Base-by-base conservation (phyloP, 257 asterid genomes). In the Verbascum thapsus region DNA sequence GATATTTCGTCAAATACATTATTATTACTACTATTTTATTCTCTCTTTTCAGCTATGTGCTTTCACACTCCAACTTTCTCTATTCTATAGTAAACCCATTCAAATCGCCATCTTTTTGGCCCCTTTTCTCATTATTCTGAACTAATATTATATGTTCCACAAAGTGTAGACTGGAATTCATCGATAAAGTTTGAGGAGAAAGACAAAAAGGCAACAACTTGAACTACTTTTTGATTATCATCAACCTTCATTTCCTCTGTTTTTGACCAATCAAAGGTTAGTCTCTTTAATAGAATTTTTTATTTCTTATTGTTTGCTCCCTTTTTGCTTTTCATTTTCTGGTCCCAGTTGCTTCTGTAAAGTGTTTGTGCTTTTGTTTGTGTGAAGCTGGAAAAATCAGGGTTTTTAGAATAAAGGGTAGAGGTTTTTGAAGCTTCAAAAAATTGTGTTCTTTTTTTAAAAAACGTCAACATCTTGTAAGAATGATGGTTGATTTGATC, bases 281-380 rank as follows among this genome's bases (percentile, higher is more conserved):
- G 66, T 73, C 61, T 67, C 58, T 53, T 35, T 47, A 69, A 61
- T 67, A 42, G 56, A 37, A 15, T 68, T 8, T 23, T 23, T n/a
- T 58, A 51, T 18, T 58, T 64, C 5, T 5, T n/a, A n/a, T n/a
- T 26, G 32, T 51, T 65, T 8, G n/a, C 22, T 40, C 47, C 30
- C 51, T 44, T 16, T 30, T 26, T n/a, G n/a, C 34, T 38, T 59
- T 62, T 61, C 51, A 19, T 64, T 71, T 71, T 63, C 55, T 54
- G 72, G 79, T 35, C 76, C 76, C 81, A 65, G 71, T 60, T 66
- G 63, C 34, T n/a, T n/a, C n/a, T n/a, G n/a, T n/a, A n/a, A n/a
- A n/a, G n/a, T n/a, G n/a, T n/a, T 37, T 59, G 37, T 0, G 45
- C 37, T 26, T 63, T n/a, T n/a, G n/a, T n/a, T n/a, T n/a, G n/a